Evolutionary conservation across 2,329 filamentous ascomycete genomes (phyloP).

Genomic region (Fusarium robinianum): DNA sequence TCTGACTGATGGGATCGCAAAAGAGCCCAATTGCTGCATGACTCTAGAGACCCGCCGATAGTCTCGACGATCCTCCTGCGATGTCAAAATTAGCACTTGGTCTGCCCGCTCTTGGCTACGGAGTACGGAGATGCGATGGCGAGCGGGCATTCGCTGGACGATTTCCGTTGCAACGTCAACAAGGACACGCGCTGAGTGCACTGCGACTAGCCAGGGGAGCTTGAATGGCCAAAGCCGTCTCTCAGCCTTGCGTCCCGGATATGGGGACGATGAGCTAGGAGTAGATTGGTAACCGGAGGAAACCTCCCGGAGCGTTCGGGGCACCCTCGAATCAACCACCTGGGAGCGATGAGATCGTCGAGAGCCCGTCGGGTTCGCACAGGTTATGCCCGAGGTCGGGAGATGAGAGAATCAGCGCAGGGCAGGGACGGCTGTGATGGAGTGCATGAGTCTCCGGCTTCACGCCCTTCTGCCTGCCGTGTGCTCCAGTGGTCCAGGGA

Average conservation of each 20-base stretch:
- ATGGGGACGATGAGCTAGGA: background rate
- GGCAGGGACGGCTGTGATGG: background rate
- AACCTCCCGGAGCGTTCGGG: constrained; percentile 20
- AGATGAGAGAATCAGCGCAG: background rate
- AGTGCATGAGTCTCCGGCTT: no score
- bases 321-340: no score
- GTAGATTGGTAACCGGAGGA: constrained; percentile 17
- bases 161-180: constrained; percentile 22
- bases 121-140: constrained; percentile 3
- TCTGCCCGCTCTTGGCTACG: constrained; percentile 20
- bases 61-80: constrained; percentile 23
- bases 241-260: constrained; percentile 22
- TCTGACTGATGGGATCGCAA: constrained; percentile 14
- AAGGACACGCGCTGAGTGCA: no score
- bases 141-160: constrained; percentile 4
- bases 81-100: constrained; percentile 36
- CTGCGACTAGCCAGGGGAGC: constrained; percentile 8
- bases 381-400: no score
- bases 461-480: no score
- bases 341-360: no score
- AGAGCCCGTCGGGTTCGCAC: no score
- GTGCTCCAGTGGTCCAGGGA: no score
- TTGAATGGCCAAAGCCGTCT: constrained; percentile 1
- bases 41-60: constrained; percentile 22
- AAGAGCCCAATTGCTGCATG: constrained; percentile 12